Conservation (phyloP, 768 basidiomycete genomes). For the Leccinum subgranulosum region DNA sequence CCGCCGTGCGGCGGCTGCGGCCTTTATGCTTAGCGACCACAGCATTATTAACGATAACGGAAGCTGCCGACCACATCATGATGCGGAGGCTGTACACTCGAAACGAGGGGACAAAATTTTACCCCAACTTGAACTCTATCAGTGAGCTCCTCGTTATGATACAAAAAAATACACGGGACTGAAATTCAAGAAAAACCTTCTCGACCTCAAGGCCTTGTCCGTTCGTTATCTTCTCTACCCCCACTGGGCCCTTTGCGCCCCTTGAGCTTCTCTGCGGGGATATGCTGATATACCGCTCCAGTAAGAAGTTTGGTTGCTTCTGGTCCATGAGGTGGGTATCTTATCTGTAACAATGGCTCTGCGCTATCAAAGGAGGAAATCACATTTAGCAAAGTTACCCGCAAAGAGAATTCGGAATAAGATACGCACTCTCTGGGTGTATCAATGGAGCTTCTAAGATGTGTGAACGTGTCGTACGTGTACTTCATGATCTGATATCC, state of each 20-base stretch:
- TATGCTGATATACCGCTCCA: slow-evolving; percentile 1
- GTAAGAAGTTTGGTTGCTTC: slow-evolving; percentile 17
- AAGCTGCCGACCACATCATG: too few species aligned
- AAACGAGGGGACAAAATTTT: background rate
- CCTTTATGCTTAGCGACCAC: too few species aligned
- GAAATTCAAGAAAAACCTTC: background rate
- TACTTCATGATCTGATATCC: slow-evolving; percentile 52
- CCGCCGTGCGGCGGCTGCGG: too few species aligned
- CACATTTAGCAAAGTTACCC: slow-evolving; percentile 1
- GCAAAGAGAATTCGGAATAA: background rate
- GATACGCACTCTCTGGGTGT: slow-evolving; percentile 52
- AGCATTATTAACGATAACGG: too few species aligned
- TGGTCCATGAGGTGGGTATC: slow-evolving; percentile 24
- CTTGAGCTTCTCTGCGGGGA: slow-evolving; percentile 14
- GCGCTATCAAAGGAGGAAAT: slow-evolving; percentile 11
- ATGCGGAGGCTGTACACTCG: too few species aligned
- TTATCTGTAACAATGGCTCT: slow-evolving; percentile 17
- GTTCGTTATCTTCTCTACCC: background rate
- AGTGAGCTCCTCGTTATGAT: background rate
- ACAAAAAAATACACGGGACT: background rate
- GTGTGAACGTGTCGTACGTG: slow-evolving; percentile 55
- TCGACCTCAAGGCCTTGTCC: background rate
- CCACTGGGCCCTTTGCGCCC: background rate
- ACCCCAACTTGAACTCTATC: background rate
- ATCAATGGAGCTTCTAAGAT: slow-evolving; percentile 47